phyloP scores from a whole-genome alignment of 2,329 filamentous ascomycete species.

The Neonectria sp. region DNA sequence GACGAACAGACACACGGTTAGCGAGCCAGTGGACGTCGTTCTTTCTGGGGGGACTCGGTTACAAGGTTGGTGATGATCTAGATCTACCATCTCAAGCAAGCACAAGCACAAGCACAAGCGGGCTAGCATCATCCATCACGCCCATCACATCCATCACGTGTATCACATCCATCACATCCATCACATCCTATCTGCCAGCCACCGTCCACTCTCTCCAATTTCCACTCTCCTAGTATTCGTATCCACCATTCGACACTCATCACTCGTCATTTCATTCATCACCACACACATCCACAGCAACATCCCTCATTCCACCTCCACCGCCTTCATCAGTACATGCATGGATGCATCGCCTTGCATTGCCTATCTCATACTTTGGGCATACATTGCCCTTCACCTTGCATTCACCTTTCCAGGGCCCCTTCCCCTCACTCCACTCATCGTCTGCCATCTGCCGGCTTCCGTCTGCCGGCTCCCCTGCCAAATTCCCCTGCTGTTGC shows the following conservation, averaged over 20 bases:
- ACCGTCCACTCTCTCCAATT: neutral
- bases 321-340: constrained; percentile 2
- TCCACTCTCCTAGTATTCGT: constrained; percentile 2
- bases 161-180: neutral
- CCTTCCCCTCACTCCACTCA: constrained; percentile 7
- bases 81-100: neutral
- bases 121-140: neutral
- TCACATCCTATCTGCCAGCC: neutral
- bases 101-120: neutral
- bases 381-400: constrained; percentile 9
- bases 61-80: constrained; percentile 4
- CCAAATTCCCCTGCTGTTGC: constrained; percentile 2
- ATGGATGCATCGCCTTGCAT: constrained; percentile 18
- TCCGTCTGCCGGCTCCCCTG: constrained; percentile 7
- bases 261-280: constrained; percentile 3
- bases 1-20: neutral
- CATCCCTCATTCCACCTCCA: constrained; percentile 14
- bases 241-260: constrained; percentile 3
- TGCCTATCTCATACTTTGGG: constrained; percentile 13
- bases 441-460: constrained; percentile 5
- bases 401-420: neutral
- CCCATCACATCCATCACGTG: neutral
- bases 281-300: constrained; percentile 1
- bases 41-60: neutral
- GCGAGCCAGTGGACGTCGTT: neutral